Percentiles rank a stretch among this genome's conserved stretches.
phyloP scores from a whole-genome alignment of 495 filamentous ascomycete species.

The Trichoderma asperelloides region DNA sequence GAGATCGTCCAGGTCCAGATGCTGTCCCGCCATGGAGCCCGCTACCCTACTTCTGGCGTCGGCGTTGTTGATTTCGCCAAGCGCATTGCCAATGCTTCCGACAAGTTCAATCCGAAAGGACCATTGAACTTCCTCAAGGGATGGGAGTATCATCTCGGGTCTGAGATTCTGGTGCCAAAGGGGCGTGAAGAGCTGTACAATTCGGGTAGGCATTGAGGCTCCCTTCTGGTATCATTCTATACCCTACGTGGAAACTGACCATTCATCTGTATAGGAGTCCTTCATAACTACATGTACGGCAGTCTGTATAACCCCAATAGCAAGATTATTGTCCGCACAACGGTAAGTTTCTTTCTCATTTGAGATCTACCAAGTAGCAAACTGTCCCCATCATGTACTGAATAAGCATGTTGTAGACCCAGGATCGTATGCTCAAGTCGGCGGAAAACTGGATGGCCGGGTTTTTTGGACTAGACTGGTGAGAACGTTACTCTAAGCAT shows the following conservation, averaged over 20 bases:
- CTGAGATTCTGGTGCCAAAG: conserved; percentile 49
- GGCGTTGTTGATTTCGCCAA: conserved; percentile 48
- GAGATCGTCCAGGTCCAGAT: conserved; percentile 56
- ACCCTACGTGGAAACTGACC: neutral
- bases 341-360: conserved; percentile 33
- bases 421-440: conserved; percentile 65
- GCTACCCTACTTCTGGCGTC: conserved; percentile 56
- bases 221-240: neutral
- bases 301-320: conserved; percentile 50
- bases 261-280: conserved; percentile 25
- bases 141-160: conserved; percentile 66
- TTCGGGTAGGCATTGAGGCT: conserved; percentile 53
- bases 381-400: neutral
- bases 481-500: neutral
- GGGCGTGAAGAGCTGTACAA: conserved; percentile 60
- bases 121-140: conserved; percentile 50
- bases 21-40: conserved; percentile 69
- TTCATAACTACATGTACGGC: conserved; percentile 54
- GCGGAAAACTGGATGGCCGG: conserved; percentile 66
- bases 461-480: conserved; percentile 56
- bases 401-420: conserved; percentile 26
- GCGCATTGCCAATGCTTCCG: conserved; percentile 48
- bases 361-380: neutral
- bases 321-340: conserved; percentile 54
- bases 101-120: conserved; percentile 45